Percentiles rank a stretch among this genome's conserved stretches.
phyloP scores from a whole-genome alignment of 1,284 basidiomycete genomes.

The Sanghuangporus weigelae region DNA sequence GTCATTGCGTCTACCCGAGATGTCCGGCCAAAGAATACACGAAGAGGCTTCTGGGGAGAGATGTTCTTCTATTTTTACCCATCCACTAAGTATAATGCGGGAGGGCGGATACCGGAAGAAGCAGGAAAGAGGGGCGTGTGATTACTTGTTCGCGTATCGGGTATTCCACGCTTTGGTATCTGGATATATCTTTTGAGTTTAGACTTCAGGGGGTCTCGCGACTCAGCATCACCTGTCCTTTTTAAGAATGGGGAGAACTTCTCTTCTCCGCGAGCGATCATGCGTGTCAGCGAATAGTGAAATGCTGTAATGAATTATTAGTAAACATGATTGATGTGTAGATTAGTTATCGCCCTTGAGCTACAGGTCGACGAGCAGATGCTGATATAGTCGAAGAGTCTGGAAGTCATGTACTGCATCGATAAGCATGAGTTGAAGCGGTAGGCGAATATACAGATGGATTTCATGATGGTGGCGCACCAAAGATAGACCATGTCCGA shows the following conservation, averaged over 20 bases:
- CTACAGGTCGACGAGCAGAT: background rate
- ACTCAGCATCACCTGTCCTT: background rate
- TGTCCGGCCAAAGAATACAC: background rate
- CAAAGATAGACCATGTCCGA: too few relatives aligned
- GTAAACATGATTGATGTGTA: background rate
- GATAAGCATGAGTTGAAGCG: background rate
- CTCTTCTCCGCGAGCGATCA: constrained; percentile 5
- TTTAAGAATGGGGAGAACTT: background rate
- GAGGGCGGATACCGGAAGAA: background rate
- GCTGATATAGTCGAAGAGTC: background rate
- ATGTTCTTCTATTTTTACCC: background rate
- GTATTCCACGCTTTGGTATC: background rate
- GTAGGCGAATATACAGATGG: background rate
- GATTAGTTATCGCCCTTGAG: too few relatives aligned
- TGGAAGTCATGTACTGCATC: background rate
- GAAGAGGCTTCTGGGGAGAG: background rate
- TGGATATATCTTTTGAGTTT: background rate
- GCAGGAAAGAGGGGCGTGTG: background rate
- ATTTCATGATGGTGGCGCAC: background rate
- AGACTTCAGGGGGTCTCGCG: background rate
- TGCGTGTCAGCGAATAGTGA: background rate
- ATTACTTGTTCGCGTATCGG: background rate
- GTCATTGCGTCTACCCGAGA: background rate
- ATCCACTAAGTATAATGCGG: background rate
- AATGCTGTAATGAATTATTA: background rate